phyloP scores from a whole-genome alignment of 805 yeast genomes.

The Candida insectalens region DNA sequence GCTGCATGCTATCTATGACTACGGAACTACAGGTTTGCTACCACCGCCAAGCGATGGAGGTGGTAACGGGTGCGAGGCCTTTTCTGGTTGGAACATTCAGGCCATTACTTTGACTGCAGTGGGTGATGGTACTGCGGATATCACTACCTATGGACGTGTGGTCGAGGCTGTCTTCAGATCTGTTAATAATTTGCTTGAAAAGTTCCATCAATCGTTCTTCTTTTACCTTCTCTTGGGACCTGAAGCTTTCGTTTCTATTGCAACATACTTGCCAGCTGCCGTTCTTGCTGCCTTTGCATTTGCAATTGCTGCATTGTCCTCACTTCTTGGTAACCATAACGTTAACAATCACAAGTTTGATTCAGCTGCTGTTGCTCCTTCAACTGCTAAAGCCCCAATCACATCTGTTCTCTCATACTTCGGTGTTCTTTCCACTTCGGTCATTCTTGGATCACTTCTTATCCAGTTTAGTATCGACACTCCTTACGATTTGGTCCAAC shows the following conservation, averaged over 20 bases:
- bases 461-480: constrained; percentile 1
- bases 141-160: constrained; percentile 86
- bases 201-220: constrained; percentile 94
- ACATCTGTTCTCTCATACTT: constrained; percentile 23
- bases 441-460: constrained; percentile 17
- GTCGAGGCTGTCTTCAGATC: constrained; percentile 83
- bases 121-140: constrained; percentile 47
- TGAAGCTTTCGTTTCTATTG: constrained; percentile 77
- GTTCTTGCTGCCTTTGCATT: constrained; percentile 59
- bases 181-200: constrained; percentile 85
- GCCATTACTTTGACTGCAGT: constrained; percentile 71
- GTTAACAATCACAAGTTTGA: constrained; percentile 10
- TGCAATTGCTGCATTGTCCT: constrained; percentile 57
- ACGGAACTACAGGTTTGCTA: constrained; percentile 60
- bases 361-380: not conserved
- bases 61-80: constrained; percentile 73
- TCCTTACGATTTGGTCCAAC: not conserved
- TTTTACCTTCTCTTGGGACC: constrained; percentile 81
- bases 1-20: constrained; percentile 52
- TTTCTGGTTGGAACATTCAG: constrained; percentile 94
- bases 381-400: constrained; percentile 13
- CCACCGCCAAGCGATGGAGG: constrained; percentile 13
- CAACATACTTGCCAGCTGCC: constrained; percentile 85
- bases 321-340: constrained; percentile 37
- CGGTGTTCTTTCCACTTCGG: constrained; percentile 12